phyloP scores from a whole-genome alignment of 2,329 filamentous ascomycete species.

The Penicillium sp. region DNA sequence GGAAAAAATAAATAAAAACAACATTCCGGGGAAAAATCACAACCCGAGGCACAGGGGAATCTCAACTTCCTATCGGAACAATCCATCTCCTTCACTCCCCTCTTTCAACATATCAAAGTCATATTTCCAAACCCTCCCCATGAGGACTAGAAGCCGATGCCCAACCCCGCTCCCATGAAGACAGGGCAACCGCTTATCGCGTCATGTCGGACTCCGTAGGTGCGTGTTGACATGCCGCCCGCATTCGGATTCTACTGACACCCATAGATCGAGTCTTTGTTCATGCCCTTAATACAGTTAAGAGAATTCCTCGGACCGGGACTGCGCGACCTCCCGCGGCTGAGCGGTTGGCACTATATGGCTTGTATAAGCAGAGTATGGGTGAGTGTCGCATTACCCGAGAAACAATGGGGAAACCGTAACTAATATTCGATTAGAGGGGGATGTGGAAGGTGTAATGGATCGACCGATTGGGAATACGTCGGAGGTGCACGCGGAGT shows the following conservation, averaged over 20 bases:
- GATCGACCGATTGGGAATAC: constrained; percentile 65
- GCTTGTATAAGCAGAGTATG: constrained; percentile 98
- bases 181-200: constrained; percentile 24
- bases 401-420: background rate
- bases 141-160: constrained; percentile 29
- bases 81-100: background rate
- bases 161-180: constrained; percentile 35
- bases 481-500: constrained; percentile 53
- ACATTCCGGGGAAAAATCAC: constrained; percentile 4
- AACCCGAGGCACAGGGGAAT: constrained; percentile 3
- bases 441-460: constrained; percentile 92
- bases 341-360: constrained; percentile 89
- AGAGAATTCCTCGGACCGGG: constrained; percentile 92
- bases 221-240: constrained; percentile 25
- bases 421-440: constrained; percentile 56
- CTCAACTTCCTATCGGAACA: background rate
- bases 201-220: constrained; percentile 49
- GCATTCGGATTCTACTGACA: constrained; percentile 4
- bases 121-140: constrained; percentile 19
- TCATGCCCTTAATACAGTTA: constrained; percentile 97
- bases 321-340: constrained; percentile 80
- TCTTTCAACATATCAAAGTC: background rate
- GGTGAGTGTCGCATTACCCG: constrained; percentile 41
- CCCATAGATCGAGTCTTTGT: constrained; percentile 89
- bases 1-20: background rate